Evolutionary conservation across 23 red algal species (phyloP).

Genomic region (Chondrus crispus): DNA sequence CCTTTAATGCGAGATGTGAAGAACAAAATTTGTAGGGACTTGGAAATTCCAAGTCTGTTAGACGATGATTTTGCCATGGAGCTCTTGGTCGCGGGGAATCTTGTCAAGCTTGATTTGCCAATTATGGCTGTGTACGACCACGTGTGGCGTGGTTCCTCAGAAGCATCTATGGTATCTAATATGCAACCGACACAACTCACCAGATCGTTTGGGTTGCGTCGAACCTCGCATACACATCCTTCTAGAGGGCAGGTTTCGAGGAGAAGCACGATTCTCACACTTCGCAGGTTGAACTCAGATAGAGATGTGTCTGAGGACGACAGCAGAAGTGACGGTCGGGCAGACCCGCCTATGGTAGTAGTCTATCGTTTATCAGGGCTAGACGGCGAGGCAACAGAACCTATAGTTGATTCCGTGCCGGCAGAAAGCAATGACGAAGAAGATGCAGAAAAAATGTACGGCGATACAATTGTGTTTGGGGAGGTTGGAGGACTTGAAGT

Average conservation of each 20-base stretch:
- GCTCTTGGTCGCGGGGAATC: constrained; percentile 75
- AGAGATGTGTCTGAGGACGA: background rate
- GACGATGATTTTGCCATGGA: constrained; percentile 92
- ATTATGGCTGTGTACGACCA: constrained; percentile 68
- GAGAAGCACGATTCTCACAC: constrained; percentile 7
- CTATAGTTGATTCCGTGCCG: constrained; percentile 44
- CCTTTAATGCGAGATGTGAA: constrained; percentile 80
- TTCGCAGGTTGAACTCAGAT: background rate
- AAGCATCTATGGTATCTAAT: constrained; percentile 36
- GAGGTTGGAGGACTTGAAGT: constrained; percentile 49
- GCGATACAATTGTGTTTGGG: constrained; percentile 46
- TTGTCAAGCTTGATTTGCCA: constrained; percentile 73
- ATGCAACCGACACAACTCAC: constrained; percentile 42
- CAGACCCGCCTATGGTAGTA: constrained; percentile 56
- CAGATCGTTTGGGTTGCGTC: constrained; percentile 28
- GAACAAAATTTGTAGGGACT: constrained; percentile 79
- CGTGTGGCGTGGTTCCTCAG: constrained; percentile 45
- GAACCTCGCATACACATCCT: background rate
- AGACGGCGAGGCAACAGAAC: constrained; percentile 87
- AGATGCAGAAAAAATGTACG: constrained; percentile 22
- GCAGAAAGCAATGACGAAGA: constrained; percentile 44
- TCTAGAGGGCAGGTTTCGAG: constrained; percentile 21
- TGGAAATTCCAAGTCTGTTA: constrained; percentile 70
- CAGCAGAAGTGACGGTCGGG: background rate
- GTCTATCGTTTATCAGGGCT: constrained; percentile 81